Base-by-base conservation (phyloP, 345 rosid species). In the Aquilaria yunnanensis region DNA sequence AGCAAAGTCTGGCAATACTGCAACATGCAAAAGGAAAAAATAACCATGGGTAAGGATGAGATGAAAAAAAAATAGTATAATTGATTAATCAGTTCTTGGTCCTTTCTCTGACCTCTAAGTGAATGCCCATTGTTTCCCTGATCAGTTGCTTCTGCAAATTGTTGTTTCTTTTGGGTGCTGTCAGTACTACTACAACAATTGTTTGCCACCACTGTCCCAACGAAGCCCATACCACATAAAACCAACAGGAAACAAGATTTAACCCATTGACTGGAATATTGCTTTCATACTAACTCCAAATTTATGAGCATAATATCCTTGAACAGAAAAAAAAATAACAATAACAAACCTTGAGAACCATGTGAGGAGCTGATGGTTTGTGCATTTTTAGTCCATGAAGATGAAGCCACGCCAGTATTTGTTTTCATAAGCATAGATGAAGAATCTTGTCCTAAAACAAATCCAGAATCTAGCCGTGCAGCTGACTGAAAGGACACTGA, bases 1-100 rank as follows among this genome's bases (percentile, higher is more conserved):
- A 50, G 76, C 77, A 67, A 89, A 89, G 78, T 89, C 96, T 3
- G 98, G 95, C 53, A 86, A 78, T 67, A 92, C 96, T 92, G 94
- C 74, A 71, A 64, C 66, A 65, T 60, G 37, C 30, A 81, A 67
- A 59, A 60, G 12, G 52, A 34, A 41, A 45, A 34, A 16, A 41
- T 29, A n/a, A 49, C 32, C 1, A 32, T 47, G 29, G 43, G 62
- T 23, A 60, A 48, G 74, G 69, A 50, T 46, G 53, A 31, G 47
- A 23, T 23, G 41, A 32, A 47, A 41, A 56, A 46, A 41, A 56
- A 50, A 61, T 52, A 60, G 31, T 43, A 56, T 6, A 48, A 29
- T 31, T 49, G 37, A 56, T 48, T 8, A 30, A 29, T 3, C 48
- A 16, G 11, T 37, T 46, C 6, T 34, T 37, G 51, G 49, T 37